phyloP scores from a whole-genome alignment of 1,139 yeast genomes.

The Eremothecium cymbalariae region DNA sequence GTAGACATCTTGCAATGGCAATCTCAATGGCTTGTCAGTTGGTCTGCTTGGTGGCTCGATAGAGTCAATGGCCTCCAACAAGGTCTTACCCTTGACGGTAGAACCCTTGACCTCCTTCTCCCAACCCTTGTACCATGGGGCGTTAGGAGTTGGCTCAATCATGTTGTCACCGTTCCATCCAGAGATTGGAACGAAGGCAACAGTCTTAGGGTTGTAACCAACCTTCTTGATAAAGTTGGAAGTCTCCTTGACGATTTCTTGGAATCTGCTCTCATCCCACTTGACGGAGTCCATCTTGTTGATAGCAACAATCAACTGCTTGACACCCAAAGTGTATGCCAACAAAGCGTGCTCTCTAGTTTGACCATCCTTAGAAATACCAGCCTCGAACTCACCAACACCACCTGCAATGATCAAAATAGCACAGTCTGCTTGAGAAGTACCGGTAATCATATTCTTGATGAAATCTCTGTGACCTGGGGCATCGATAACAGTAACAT shows the following conservation, averaged over 20 bases:
- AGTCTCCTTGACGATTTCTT: conserved; percentile 77
- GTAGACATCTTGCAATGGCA: conserved; percentile 88
- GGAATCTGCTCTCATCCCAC: conserved; percentile 76
- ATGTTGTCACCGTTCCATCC: conserved; percentile 95
- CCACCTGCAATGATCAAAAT: conserved; percentile 94
- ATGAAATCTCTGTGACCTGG: conserved; percentile 98
- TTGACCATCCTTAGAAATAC: conserved; percentile 98
- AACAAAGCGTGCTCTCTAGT: conserved; percentile 97
- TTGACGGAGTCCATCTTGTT: conserved; percentile 92
- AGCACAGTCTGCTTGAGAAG: conserved; percentile 95
- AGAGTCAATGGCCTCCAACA: conserved; percentile 80
- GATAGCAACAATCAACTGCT: conserved; percentile 82
- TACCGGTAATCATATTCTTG: conserved; percentile 92
- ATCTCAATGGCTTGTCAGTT: conserved; percentile 84
- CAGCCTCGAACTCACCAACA: conserved; percentile 98
- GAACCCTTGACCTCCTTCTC: conserved; percentile 77
- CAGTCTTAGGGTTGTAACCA: conserved; percentile 88
- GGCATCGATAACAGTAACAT: conserved; percentile 88
- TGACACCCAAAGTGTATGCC: conserved; percentile 97
- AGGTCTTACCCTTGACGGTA: conserved; percentile 73
- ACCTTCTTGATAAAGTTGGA: conserved; percentile 87
- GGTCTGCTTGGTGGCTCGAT: conserved; percentile 82
- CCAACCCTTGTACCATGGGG: conserved; percentile 93
- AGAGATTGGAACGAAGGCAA: conserved; percentile 86
- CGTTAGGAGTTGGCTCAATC: conserved; percentile 76